phyloP scores from a whole-genome alignment of 2,329 filamentous ascomycete genomes.

The Pestalotiopsis sp. region DNA sequence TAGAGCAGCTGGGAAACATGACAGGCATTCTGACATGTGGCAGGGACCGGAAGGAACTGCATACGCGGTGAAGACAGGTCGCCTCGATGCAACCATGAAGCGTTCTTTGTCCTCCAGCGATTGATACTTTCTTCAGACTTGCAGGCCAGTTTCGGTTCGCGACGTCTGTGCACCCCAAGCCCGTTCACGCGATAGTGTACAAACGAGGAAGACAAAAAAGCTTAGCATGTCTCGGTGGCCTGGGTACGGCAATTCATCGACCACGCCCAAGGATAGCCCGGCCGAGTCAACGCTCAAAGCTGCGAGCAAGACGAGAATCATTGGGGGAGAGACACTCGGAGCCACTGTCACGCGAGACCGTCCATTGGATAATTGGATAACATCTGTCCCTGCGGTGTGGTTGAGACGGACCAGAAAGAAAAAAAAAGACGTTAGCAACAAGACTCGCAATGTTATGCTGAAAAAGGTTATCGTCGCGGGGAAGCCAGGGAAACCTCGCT shows the following conservation, averaged over 20 bases:
- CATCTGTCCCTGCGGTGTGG: background rate
- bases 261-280: background rate
- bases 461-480: slow-evolving; percentile 12
- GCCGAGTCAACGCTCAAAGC: background rate
- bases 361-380: background rate
- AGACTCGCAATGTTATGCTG: slow-evolving; percentile 2
- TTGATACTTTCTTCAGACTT: background rate
- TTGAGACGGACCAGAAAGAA: background rate
- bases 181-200: background rate
- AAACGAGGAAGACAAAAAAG: background rate
- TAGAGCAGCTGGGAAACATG: background rate
- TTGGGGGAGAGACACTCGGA: background rate
- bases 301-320: background rate
- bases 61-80: background rate
- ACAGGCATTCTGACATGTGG: background rate
- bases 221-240: background rate
- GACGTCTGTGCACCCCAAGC: background rate
- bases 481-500: background rate
- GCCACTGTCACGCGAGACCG: background rate
- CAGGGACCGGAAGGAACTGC: background rate
- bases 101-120: background rate
- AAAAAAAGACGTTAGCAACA: background rate
- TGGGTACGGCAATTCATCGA: background rate
- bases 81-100: background rate
- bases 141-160: background rate